Evolutionary conservation across 768 basidiomycete species (phyloP), one percentile per base, ranked within the genome.

Genomic region (Mycena amicta): DNA sequence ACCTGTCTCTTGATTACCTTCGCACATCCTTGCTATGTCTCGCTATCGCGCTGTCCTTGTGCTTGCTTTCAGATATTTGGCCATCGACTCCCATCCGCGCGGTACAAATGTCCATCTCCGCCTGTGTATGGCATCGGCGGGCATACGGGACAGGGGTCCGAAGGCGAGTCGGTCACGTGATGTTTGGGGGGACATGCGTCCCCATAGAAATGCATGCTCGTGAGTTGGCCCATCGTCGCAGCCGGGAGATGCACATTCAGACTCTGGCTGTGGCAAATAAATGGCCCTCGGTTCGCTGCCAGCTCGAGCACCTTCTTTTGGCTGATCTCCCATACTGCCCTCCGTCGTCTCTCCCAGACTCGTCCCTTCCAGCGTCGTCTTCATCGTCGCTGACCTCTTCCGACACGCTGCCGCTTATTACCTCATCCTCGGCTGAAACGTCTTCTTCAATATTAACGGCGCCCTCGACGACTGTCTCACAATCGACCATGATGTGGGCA

Each of bases 301-400:
- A 92, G 75, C 74, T 92, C 90, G 61, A 92, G 83, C 67, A 92
- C 80, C 66, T 85, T 86, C 83, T 90, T 90, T 75, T 92, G 90
- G 53, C 82, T 85, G 70, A 92, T 89, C 77, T 92, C 90, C 90
- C 90, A 92, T 37, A 92, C 90, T 16, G 90, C 26, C 49, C 45
- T 20, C n/a, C 49, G 16, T 27, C 52, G 5, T 28, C 52, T n/a
- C 37, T 30, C 25, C 23, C 39, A 3, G 26, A 40, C 20, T 53
- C 59, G 18, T 8, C 56, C n/a, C 33, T 22, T 39, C 37, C 61
- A 6, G 25, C 41, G 22, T 15, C 39, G 5, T 12, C 52, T 28
- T 63, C 57, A 23, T 52, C 58, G 5, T 41, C 55, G 20, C 29
- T 18, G 4, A 16, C 50, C 41, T 49, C 47, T 25, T 60, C 62